phyloP scores from a whole-genome alignment of 2,329 filamentous ascomycete species.

The Chrysosporium queenslandicum region DNA sequence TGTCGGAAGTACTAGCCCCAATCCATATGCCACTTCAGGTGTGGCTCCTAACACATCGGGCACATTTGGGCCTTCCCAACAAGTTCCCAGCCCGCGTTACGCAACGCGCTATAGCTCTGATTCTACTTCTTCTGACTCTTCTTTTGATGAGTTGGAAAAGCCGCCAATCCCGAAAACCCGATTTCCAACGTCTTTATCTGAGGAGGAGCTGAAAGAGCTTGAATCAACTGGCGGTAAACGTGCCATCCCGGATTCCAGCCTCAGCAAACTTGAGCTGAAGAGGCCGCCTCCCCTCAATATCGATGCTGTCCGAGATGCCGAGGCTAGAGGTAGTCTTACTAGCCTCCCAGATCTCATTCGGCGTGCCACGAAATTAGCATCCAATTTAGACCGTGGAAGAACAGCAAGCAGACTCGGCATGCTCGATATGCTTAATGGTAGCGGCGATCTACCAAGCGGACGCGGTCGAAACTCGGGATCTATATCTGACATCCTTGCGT shows the following conservation, averaged over 20 bases:
- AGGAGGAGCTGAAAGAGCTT: constrained; percentile 15
- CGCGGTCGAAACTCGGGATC: constrained; percentile 41
- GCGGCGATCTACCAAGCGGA: constrained; percentile 23
- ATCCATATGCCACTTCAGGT: constrained; percentile 3
- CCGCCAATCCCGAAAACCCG: constrained; percentile 24
- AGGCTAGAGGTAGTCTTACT: constrained; percentile 78
- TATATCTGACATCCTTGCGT: constrained; percentile 54
- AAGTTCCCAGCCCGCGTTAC: not conserved
- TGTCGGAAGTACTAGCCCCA: not conserved
- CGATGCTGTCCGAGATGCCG: constrained; percentile 67
- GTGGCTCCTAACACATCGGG: not conserved
- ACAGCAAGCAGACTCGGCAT: constrained; percentile 51
- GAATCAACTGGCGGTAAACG: constrained; percentile 21
- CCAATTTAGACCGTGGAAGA: constrained; percentile 75
- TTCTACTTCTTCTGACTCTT: constrained; percentile 22
- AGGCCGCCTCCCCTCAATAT: constrained; percentile 68
- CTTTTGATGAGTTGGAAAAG: constrained; percentile 28
- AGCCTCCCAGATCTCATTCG: constrained; percentile 85
- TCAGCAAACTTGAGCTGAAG: constrained; percentile 30
- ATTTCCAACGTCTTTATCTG: constrained; percentile 4
- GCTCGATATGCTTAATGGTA: constrained; percentile 38
- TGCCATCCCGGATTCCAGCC: constrained; percentile 26
- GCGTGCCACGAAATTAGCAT: constrained; percentile 74
- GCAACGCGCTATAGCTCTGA: constrained; percentile 14
- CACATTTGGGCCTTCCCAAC: not conserved